Percentiles rank a stretch among this genome's conserved stretches.
Conservation (phyloP, 257 asterid species). For the Scutellaria minor region DNA sequence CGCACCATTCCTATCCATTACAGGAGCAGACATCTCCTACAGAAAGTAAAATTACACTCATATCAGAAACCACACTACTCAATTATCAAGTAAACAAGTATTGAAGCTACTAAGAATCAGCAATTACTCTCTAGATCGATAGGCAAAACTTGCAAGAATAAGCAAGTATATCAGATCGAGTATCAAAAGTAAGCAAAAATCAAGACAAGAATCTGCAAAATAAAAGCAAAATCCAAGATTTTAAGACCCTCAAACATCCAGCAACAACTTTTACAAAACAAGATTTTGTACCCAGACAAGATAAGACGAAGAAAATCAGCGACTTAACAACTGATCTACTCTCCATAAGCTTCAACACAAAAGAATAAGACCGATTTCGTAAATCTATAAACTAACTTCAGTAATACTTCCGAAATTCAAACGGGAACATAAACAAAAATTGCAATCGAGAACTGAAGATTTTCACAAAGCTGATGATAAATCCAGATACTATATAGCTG, state of each 20-base stretch:
- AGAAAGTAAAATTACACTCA: constrained; percentile 33
- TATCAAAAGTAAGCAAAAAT: constrained; percentile 21
- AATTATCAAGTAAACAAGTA: not conserved
- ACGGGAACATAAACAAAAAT: not conserved
- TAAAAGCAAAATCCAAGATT: constrained; percentile 7
- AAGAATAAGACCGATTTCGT: not conserved
- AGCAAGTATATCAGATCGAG: constrained; percentile 19
- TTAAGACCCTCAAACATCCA: not conserved
- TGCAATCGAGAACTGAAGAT: not conserved
- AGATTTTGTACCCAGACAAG: not conserved
- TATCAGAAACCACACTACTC: constrained; percentile 26
- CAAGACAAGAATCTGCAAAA: constrained; percentile 20
- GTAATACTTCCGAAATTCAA: constrained; percentile 6
- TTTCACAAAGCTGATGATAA: not conserved
- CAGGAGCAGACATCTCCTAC: constrained; percentile 83
- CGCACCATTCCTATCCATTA: constrained; percentile 68
- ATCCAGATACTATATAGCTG: constrained; percentile 17
- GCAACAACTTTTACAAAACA: not conserved
- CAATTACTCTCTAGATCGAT: constrained; percentile 2
- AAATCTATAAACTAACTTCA: constrained; percentile 15
- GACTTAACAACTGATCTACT: constrained; percentile 8
- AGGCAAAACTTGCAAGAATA: not conserved
- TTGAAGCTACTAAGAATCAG: constrained; percentile 13
- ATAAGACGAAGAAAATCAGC: constrained; percentile 7
- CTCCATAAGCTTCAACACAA: not conserved